Evolutionary conservation across 352 stramenopile genomes (phyloP), one percentile per base, ranked within the genome.

Genomic region (Phytophthora pseudosyringae): DNA sequence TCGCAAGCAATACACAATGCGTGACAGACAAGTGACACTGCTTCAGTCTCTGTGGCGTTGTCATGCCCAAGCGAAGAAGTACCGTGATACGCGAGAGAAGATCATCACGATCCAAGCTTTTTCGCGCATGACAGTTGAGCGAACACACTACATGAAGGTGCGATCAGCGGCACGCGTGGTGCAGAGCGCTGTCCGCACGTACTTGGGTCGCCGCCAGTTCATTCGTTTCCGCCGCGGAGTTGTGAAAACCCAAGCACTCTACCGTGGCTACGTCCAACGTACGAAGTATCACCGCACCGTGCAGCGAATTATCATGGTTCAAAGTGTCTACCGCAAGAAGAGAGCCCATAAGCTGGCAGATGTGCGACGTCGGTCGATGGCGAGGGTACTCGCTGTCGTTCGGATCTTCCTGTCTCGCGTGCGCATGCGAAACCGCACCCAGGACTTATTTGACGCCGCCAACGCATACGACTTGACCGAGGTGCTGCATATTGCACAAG

Each of bases 41-140:
- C 56, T 96, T n/a, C 88, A 96, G 55, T 86, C 84, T 21, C 65
- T 94, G 29, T 96, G 88, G 88, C 83, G 86, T 9, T 85, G 81
- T 28, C 81, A 93, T 50, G 59, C 75, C 6, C 78, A 91, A 50
- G 68, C 73, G 0, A 71, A 70, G 11, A 70, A 75, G 36, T 96
- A 94, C 66, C 73, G 80, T 18, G 64, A 76, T 10, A 89, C 74
- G 7, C 75, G 78, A 13, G 47, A 76, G 38, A 81, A 88, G 29
- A 89, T 95, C 55, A 80, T 91, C 32, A 80, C 60, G 15, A 54
- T 94, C 9, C 68, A 96, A 58, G 73, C 80, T 5, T 90, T 93
- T 51, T 75, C 67, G 3, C 79, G 86, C 9, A 93, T 91, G 83
- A 76, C 82, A 38, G 58, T 89, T 16, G 69, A 72, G 21, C 84